phyloP scores from a whole-genome alignment of 169 alveolate species.

The Plasmodium malariae region DNA sequence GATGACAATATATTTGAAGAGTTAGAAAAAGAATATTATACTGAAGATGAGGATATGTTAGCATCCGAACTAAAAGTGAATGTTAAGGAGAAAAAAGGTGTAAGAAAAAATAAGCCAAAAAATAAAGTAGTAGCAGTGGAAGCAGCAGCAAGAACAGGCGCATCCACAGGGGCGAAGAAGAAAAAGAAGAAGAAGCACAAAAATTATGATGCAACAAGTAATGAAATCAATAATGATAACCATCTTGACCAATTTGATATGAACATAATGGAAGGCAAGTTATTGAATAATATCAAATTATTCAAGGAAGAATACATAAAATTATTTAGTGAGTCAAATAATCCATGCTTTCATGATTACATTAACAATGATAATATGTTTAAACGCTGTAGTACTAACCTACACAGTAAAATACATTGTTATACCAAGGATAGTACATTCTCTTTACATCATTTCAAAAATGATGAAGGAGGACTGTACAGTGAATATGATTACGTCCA shows the following conservation, averaged over 20 bases:
- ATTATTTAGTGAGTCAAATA: neutral
- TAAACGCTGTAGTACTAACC: too few relatives aligned
- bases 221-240: neutral
- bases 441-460: neutral
- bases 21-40: neutral
- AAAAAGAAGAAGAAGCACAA: neutral
- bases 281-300: conserved; percentile 4
- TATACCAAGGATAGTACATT: too few relatives aligned
- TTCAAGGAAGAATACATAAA: conserved; percentile 24
- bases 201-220: neutral
- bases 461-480: neutral
- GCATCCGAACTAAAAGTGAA: neutral
- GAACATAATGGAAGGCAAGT: neutral
- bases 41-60: neutral
- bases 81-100: neutral
- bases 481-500: conserved; percentile 43
- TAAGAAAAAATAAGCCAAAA: neutral
- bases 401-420: too few relatives aligned
- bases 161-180: neutral
- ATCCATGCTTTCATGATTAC: neutral
- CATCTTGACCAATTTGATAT: neutral
- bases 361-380: neutral
- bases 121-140: neutral
- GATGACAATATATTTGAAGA: neutral
- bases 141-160: neutral